phyloP scores from a whole-genome alignment of 2,329 filamentous ascomycete genomes.

The Apiospora rasikravindrae region DNA sequence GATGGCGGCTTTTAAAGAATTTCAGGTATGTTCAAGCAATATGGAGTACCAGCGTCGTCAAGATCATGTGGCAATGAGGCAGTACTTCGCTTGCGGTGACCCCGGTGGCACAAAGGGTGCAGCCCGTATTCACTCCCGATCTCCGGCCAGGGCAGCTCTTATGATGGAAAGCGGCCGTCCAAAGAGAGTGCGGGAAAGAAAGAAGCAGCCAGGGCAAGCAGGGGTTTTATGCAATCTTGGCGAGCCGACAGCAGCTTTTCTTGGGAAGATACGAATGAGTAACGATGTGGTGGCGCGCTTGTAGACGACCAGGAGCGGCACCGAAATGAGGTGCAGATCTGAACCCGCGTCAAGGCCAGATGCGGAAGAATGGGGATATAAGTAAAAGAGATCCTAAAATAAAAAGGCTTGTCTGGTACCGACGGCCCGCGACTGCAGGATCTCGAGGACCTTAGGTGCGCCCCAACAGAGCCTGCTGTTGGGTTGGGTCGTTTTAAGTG shows the following conservation, averaged over 20 bases:
- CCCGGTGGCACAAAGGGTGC: slow-evolving; percentile 11
- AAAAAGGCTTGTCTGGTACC: not conserved
- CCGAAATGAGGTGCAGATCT: slow-evolving; percentile 11
- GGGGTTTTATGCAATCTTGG: not conserved
- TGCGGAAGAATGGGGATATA: not conserved
- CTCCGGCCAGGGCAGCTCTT: not conserved
- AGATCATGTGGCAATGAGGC: not conserved
- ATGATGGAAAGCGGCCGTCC: not conserved
- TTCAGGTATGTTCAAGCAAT: slow-evolving; percentile 23
- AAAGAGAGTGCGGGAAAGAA: not conserved
- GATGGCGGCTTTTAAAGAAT: not conserved
- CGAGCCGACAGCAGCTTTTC: slow-evolving; percentile 4
- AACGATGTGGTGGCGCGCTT: not conserved
- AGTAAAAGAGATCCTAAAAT: not conserved
- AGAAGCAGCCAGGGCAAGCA: not conserved
- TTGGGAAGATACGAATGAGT: not conserved
- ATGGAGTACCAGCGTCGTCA: slow-evolving; percentile 25
- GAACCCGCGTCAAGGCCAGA: not conserved
- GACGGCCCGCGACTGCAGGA: not conserved
- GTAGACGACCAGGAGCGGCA: not conserved
- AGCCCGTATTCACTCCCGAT: slow-evolving; percentile 17
- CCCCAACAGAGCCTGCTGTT: not conserved
- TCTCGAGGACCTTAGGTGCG: not conserved
- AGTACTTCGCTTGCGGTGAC: not conserved
- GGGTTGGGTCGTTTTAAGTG: not conserved